Percentiles rank a stretch among this genome's conserved stretches.
These are phyloP conservation scores for Pontederia crassipes DNA, from an alignment of 176 grass and related monocot genomes.

Conservation along the genomic window DNA sequence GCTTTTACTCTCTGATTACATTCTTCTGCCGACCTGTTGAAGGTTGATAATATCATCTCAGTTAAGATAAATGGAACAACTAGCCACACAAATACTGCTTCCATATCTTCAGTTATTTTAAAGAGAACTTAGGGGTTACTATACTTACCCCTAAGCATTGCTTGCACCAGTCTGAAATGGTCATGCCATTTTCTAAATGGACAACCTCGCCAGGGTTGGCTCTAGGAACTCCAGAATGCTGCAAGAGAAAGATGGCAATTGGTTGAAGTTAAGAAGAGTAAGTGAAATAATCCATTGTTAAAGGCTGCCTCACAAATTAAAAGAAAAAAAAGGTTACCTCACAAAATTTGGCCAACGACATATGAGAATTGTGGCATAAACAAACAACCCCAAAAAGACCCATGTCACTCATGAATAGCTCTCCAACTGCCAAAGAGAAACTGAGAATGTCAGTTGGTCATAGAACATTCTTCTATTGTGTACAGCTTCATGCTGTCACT, in stretches of 20 bases:
- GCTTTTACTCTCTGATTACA: no score
- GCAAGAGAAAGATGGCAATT: constrained; percentile 23
- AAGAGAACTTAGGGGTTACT: constrained; percentile 1
- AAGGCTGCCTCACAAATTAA: constrained; percentile 58
- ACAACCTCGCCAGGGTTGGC: constrained; percentile 83
- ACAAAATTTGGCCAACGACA: constrained; percentile 87
- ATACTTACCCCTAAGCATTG: constrained; percentile 54
- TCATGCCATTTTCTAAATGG: constrained; percentile 80
- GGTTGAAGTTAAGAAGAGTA: neutral
- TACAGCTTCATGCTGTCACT: neutral
- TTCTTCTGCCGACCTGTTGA: no score
- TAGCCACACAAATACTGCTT: neutral
- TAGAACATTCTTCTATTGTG: neutral
- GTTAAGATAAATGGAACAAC: neutral
- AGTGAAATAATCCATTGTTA: constrained; percentile 18
- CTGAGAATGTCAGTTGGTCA: constrained; percentile 15
- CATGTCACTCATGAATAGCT: constrained; percentile 51
- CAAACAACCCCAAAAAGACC: constrained; percentile 70
- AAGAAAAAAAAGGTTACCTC: constrained; percentile 36
- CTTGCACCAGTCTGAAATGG: constrained; percentile 64
- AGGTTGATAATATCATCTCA: constrained; percentile 7
- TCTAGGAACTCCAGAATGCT: constrained; percentile 67
- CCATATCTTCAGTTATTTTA: neutral
- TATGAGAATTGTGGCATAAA: constrained; percentile 55
- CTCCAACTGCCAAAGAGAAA: constrained; percentile 53